Evolutionary conservation across 2,329 filamentous ascomycete species (phyloP).

Genomic region (Ophiostoma himal-ulmi): DNA sequence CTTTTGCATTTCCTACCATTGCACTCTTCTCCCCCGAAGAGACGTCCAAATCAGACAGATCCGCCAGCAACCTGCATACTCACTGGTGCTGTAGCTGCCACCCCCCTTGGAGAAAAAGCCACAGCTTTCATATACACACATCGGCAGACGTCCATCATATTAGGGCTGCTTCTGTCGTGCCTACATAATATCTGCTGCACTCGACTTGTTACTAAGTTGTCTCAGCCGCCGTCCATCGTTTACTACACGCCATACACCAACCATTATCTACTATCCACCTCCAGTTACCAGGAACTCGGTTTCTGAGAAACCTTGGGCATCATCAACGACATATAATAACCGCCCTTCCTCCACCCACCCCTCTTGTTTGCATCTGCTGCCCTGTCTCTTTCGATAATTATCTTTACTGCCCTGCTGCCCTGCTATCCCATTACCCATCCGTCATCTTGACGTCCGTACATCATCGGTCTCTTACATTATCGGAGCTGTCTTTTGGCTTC

Average conservation of each 20-base stretch:
- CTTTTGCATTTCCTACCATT: background rate
- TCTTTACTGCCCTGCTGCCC: background rate
- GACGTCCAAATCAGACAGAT: background rate
- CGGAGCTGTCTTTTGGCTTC: background rate
- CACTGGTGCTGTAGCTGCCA: background rate
- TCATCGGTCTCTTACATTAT: background rate
- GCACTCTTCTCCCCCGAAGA: background rate
- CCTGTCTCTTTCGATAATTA: background rate
- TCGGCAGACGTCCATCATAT: background rate
- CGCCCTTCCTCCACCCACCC: background rate
- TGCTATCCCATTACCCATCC: background rate
- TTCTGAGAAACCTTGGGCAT: slow-evolving; percentile 14
- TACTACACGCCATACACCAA: background rate
- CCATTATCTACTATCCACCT: background rate
- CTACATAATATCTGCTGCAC: background rate
- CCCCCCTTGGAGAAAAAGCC: background rate
- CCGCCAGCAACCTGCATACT: background rate
- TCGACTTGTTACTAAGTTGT: background rate
- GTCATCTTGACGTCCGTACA: background rate
- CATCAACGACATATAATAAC: slow-evolving; percentile 16
- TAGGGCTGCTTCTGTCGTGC: background rate
- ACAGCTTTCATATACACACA: slow-evolving; percentile 5
- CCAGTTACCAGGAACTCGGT: slow-evolving; percentile 15
- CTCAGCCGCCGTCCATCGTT: slow-evolving; percentile 7
- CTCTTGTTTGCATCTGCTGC: background rate